Evolutionary conservation across 345 rosid genomes (phyloP), one percentile per base, ranked within the genome.

Genomic region (Isatis tinctoria): DNA sequence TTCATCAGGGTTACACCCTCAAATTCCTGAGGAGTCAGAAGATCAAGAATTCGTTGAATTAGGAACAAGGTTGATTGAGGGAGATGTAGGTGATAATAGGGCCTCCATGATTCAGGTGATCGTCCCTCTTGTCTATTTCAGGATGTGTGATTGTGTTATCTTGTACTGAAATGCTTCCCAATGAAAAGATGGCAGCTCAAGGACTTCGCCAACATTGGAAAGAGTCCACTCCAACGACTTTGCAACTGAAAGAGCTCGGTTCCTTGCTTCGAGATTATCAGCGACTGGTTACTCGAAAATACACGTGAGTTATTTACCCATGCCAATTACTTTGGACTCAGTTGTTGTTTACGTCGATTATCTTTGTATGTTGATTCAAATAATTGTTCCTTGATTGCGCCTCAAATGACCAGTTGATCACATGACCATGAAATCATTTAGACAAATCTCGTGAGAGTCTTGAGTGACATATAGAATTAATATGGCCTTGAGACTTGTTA

Each of bases 241-340:
- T 90, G 73, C 83, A 76, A 65, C 75, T 92, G 13, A 86, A 86
- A 81, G 97, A 95, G 82, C 86, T 95, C 53, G 86, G 87, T 58
- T 91, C 97, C 40, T 85, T 95, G 78, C 88, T 92, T 68, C 90
- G 88, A 70, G 99, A 95, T 79, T 92, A 95, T 77, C 97, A 90
- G 60, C 87, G 93, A 47, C 73, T 95, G 65, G 72, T 92, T 66
- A 54, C 87, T 26, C 81, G 77, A 44, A 80, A 70, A 64, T 69
- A 78, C 70, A 27, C 70, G 99, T 95, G 85, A 90, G 99, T 70
- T 52, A 22, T 41, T 48, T 65, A 12, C 35, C 30, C 18, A 18
- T 64, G 4, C 67, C 67, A 52, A 48, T 24, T 58, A 49, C 56
- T 58, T 65, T 58, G 30, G 28, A 35, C 57, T 49, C 56, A 1